A percentile compares a stretch with the other conserved stretches of the same genome.
These are phyloP conservation scores for Rhizoclosmatium globosum DNA, from an alignment of 192 early-diverging fungal species.

Conservation along the genomic window DNA sequence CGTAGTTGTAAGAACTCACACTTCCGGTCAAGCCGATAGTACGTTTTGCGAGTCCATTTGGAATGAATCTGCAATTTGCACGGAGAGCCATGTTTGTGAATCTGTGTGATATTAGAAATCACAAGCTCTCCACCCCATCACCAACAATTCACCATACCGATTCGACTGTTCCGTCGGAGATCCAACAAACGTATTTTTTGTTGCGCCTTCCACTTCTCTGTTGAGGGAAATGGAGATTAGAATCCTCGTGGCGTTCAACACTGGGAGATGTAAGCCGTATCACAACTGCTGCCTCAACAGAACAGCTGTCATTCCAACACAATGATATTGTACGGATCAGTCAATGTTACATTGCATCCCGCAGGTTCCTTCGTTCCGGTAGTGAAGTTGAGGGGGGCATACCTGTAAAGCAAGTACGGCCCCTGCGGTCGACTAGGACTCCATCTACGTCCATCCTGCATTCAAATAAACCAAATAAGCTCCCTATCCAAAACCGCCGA, in stretches of 20 bases:
- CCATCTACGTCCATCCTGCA: not conserved
- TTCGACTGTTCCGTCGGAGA: not conserved
- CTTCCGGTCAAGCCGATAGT: not conserved
- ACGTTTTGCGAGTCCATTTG: conserved; percentile 15
- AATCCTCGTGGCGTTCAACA: too few species aligned
- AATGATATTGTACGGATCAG: too few species aligned
- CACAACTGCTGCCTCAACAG: too few species aligned
- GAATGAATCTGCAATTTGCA: conserved; percentile 2
- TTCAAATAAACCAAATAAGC: not conserved
- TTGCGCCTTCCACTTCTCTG: not conserved
- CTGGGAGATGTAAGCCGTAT: too few species aligned
- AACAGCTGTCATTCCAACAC: too few species aligned
- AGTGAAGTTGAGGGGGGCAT: not conserved
- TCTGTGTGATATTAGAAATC: not conserved
- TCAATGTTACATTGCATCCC: too few species aligned
- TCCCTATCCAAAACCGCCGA: too few species aligned
- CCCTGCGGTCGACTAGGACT: not conserved
- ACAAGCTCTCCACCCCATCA: not conserved
- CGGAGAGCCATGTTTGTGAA: conserved; percentile 8
- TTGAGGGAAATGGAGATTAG: not conserved
- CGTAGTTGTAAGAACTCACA: not conserved
- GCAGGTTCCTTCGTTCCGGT: too few species aligned
- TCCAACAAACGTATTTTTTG: not conserved
- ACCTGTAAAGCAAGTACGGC: not conserved
- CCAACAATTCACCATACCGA: not conserved